Conservation (phyloP, 345 rosid genomes). For the Hypericum perforatum region DNA sequence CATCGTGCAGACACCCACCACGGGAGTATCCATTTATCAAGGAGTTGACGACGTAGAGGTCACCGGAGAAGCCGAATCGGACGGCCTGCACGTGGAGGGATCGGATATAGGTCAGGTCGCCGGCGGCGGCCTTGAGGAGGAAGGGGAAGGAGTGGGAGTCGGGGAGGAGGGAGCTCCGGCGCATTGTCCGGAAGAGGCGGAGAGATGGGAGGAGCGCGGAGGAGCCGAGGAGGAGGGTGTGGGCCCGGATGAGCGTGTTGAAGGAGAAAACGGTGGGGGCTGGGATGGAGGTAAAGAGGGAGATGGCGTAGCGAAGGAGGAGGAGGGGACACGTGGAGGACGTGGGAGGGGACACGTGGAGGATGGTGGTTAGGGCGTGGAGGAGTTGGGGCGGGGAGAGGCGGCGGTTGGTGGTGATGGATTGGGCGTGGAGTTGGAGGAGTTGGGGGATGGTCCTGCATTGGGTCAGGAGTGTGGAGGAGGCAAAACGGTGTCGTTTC, state of each 20-base stretch:
- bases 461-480: constrained; percentile 4
- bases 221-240: constrained; percentile 25
- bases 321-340: constrained; percentile 7
- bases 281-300: constrained; percentile 30
- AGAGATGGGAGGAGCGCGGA: constrained; percentile 43
- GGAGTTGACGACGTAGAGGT: constrained; percentile 44
- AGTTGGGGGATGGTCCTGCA: constrained; percentile 26
- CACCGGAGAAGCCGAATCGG: constrained; percentile 40
- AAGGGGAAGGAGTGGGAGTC: constrained; percentile 63
- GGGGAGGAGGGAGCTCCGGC: constrained; percentile 36
- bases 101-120: constrained; percentile 15
- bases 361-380: constrained; percentile 26
- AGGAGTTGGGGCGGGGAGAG: constrained; percentile 23
- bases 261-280: constrained; percentile 51
- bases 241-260: constrained; percentile 42
- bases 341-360: constrained; percentile 5
- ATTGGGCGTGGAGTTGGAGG: constrained; percentile 35
- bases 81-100: constrained; percentile 45
- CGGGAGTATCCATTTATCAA: constrained; percentile 29
- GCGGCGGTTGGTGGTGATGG: constrained; percentile 18
- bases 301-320: constrained; percentile 28
- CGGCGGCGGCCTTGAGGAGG: constrained; percentile 47
- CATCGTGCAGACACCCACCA: constrained; percentile 13
- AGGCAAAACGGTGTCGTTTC: not conserved
- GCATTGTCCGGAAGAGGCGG: constrained; percentile 43